These are phyloP conservation scores for Heterobasidion occidentale DNA, from an alignment of 1,284 basidiomycete species.

Conservation along the genomic window DNA sequence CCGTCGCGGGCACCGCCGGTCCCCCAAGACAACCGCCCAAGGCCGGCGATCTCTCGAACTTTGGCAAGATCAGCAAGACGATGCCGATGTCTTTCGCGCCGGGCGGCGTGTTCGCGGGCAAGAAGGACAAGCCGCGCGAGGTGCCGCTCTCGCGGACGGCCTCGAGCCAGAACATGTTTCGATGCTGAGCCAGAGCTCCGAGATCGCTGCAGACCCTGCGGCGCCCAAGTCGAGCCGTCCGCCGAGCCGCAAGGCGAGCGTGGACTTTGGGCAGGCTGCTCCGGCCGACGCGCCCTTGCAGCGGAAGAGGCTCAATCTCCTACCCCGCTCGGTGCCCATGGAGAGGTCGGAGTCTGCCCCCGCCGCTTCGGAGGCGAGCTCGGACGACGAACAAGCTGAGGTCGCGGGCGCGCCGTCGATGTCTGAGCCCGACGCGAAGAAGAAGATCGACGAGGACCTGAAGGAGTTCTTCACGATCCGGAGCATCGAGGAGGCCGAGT, in stretches of 20 bases:
- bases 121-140: constrained; percentile 53
- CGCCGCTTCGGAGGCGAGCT: constrained; percentile 45
- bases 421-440: constrained; percentile 65
- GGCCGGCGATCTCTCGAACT: constrained; percentile 81
- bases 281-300: constrained; percentile 34
- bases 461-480: constrained; percentile 74
- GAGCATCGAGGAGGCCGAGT: constrained; percentile 80
- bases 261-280: constrained; percentile 31
- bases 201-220: constrained; percentile 43
- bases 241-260: constrained; percentile 42
- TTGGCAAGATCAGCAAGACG: constrained; percentile 77
- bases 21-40: constrained; percentile 61
- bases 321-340: constrained; percentile 50
- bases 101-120: constrained; percentile 10
- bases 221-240: constrained; percentile 38
- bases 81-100: constrained; percentile 68
- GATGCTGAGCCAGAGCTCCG: constrained; percentile 52
- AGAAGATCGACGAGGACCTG: constrained; percentile 75
- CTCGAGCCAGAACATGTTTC: constrained; percentile 87
- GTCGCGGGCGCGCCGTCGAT: constrained; percentile 33
- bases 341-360: constrained; percentile 37
- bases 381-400: constrained; percentile 45
- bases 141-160: constrained; percentile 71
- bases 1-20: constrained; percentile 54
- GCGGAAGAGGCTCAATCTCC: constrained; percentile 68